Base-by-base conservation (phyloP, 2,329 filamentous ascomycete genomes). In the Penicillium sp. region DNA sequence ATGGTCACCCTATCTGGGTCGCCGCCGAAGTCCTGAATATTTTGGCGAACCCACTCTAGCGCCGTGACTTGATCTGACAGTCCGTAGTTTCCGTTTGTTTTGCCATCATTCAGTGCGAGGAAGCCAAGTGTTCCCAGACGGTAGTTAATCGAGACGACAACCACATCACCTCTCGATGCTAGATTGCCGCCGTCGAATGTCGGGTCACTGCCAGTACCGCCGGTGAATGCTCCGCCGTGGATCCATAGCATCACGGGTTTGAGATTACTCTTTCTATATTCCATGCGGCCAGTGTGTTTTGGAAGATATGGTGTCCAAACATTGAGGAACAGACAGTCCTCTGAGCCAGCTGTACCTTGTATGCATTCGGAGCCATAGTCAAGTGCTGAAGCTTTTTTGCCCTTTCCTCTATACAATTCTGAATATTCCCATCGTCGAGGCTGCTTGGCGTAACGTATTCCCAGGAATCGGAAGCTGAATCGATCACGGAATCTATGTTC, bases 71-170 rank as follows among this genome's bases (percentile, higher is more conserved):
- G 79, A 55, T 83, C 80, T 7, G 71, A 74, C 44, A 83, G 76
- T 2, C 80, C 80, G 57, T 74, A 81, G 57, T 83, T 83, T 0
- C 79, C 83, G 34, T 80, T 83, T 44, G 80, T 76, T 5, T 75
- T 67, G 3, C 83, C 83, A 39, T 83, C 78, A 4, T 79, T 75
- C 7, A 84, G 73, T 27, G 83, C 83, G 0, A 86, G 70, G 61
- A 84, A 86, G 0, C 84, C 84, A 0, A 86, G 73, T 0, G 81
- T 83, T 0, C 75, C 77, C 3, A 85, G 69, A 8, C 84, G 80
- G 66, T 86, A 86, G 70, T 86, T 85, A 71, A 85, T 81, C 7
- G 70, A 70, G 4, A 86, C 83, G 3, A 84, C 76, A 0, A 86
- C 80, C 16, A 85, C 76, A 56, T 85, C 83, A 19, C 82, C 82